Evolutionary conservation across 140 eudicot genomes (phyloP).

Genomic region (Cichorium intybus): DNA sequence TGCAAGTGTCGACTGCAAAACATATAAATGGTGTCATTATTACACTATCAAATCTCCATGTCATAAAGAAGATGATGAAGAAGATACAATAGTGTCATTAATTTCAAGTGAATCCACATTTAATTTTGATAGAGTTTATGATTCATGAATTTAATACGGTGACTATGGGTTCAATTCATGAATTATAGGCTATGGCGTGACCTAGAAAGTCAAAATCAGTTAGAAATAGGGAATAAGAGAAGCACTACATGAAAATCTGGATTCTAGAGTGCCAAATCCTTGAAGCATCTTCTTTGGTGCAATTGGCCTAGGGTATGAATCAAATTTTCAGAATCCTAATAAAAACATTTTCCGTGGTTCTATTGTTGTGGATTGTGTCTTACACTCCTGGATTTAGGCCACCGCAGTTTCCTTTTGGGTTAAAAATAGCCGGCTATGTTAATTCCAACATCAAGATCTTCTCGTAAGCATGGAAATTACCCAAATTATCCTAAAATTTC

Average conservation of each 20-base stretch:
- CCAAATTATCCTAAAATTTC: not conserved
- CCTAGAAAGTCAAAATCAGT: not conserved
- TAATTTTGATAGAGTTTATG: not conserved
- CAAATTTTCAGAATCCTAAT: not conserved
- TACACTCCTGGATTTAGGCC: not conserved
- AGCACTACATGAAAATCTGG: not conserved
- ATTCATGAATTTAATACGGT: not conserved
- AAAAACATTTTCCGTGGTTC: not conserved
- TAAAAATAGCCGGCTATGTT: not conserved
- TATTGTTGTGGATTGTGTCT: not conserved
- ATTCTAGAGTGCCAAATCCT: conserved; percentile 1
- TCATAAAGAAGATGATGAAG: not conserved
- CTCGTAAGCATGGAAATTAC: not conserved
- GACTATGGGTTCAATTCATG: not conserved
- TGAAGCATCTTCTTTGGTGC: not conserved
- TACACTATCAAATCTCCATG: not conserved
- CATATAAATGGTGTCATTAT: conserved; percentile 18
- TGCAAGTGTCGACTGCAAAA: conserved; percentile 88
- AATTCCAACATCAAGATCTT: not conserved
- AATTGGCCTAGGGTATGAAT: not conserved
- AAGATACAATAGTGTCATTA: too few relatives aligned
- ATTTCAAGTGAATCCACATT: not conserved
- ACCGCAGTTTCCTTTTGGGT: not conserved
- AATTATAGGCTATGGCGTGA: not conserved
- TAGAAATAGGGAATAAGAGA: not conserved